These are phyloP conservation scores for Agrocybe pediades DNA, from an alignment of 768 basidiomycete genomes.

Conservation along the genomic window DNA sequence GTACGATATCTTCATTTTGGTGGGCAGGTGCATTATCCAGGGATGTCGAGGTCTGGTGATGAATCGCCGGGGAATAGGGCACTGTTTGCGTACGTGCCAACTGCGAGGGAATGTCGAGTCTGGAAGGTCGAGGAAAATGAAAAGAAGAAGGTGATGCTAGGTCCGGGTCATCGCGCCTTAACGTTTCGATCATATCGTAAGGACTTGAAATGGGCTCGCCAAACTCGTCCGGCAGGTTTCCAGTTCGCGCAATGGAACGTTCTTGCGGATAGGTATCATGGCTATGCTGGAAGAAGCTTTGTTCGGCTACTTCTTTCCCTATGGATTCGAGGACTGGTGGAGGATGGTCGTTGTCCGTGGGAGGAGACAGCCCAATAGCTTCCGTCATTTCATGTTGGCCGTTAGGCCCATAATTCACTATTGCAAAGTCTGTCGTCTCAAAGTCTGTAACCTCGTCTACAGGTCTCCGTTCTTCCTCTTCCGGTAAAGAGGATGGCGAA, in stretches of 20 bases:
- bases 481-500: conserved; percentile 2
- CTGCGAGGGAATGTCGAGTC: background rate
- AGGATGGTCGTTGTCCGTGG: too few relatives aligned
- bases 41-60: background rate
- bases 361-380: too few relatives aligned
- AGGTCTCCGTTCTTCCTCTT: background rate
- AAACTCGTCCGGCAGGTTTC: background rate
- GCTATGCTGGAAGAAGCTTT: too few relatives aligned
- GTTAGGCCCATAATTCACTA: too few relatives aligned
- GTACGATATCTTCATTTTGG: conserved; percentile 46
- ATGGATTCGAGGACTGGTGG: too few relatives aligned
- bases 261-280: background rate
- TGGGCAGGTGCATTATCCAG: conserved; percentile 33
- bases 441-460: background rate
- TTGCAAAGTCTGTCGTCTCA: too few relatives aligned
- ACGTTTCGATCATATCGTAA: background rate
- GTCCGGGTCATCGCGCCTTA: conserved; percentile 20
- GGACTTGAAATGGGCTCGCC: background rate
- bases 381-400: too few relatives aligned
- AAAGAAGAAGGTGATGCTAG: conserved; percentile 41
- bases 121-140: conserved; percentile 36
- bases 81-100: background rate
- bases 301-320: too few relatives aligned
- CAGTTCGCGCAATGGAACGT: background rate
- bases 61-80: background rate